Evolutionary conservation across 2,329 filamentous ascomycete species (phyloP), one percentile per base, ranked within the genome.

Genomic region (Acrocalymma vagum): DNA sequence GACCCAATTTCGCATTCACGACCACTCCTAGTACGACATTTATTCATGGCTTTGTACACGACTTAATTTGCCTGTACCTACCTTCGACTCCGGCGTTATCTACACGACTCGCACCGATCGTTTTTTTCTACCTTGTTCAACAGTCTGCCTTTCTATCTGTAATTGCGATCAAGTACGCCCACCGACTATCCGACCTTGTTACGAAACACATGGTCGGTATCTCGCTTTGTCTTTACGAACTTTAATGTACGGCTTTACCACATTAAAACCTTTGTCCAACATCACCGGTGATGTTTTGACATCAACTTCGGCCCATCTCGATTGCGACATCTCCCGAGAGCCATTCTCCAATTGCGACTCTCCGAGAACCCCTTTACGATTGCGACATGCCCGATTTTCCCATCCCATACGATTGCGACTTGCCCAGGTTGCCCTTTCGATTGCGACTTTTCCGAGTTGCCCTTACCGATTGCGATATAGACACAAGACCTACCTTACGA

Each of bases 161-260:
- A n/a, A n/a, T n/a, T n/a, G n/a, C n/a, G n/a, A n/a, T n/a, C n/a
- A n/a, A n/a, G n/a, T n/a, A n/a, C n/a, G n/a, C n/a, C n/a, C n/a
- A n/a, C n/a, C n/a, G n/a, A n/a, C n/a, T n/a, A n/a, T n/a, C n/a
- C n/a, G n/a, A n/a, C n/a, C n/a, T n/a, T n/a, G n/a, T n/a, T n/a
- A n/a, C n/a, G n/a, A n/a, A n/a, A n/a, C n/a, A n/a, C n/a, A n/a
- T n/a, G n/a, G n/a, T n/a, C n/a, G n/a, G 40, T 35, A 25, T 14
- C 20, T 27, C 38, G 41, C 39, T 32, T 39, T 30, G 25, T 32
- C 42, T 42, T 37, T 52, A 53, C 52, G 43, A 54, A 43, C 31
- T 58, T 51, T 55, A 62, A 62, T 62, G 38, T 54, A 62, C 56
- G 56, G 48, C 52, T 48, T 52, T 44, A 41, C 50, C 56, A 31